Base-by-base conservation (phyloP, 768 basidiomycete species). In the Hydnum rufescens region DNA sequence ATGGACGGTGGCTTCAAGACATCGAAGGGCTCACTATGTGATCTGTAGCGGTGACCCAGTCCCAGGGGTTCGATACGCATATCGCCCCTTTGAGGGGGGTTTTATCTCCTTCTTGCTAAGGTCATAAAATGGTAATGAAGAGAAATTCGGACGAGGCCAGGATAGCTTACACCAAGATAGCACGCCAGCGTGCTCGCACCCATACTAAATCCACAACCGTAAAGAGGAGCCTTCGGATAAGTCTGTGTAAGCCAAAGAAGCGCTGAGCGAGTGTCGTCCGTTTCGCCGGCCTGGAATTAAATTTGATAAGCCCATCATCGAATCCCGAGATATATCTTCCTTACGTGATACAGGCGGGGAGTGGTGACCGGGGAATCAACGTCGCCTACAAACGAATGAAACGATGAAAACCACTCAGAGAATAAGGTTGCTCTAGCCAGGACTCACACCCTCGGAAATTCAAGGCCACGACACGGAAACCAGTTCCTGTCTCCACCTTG, bases 131-230 rank as follows among this genome's bases (percentile, higher is more conserved):
- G 25, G 25, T 8, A 16, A 47, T 47, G 13, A 47, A 8, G 44
- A 47, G 44, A 47, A 47, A 47, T 47, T 28, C 13, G 13, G 25
- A 25, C 25, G 13, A 26, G 8, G 26, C 13, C 44, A 25, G 13
- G 44, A 47, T 39, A 13, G 22, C 44, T 13, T 28, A 47, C 44
- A 28, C 44, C 44, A 50, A 92, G 67, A 64, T 95, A 95, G 56
- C 86, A 74, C 32, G 88, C 83, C 58, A 97, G 66, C 32, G 96
- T 82, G 62, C 86, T 87, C 39, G 90, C 84, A 42, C 93, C 93
- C 32, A 99, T 74, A 3, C 89, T 93, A 69, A 93, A 97, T 4
- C 90, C 88, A 5, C 93, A 65, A 13, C 86, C 93, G n/a, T 92
- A 66, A 31, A 96, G 67, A 3, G 81, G 85, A 0, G 93, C 87